phyloP scores from a whole-genome alignment of 306 rosid genomes.

The Acacia crassicarpa region DNA sequence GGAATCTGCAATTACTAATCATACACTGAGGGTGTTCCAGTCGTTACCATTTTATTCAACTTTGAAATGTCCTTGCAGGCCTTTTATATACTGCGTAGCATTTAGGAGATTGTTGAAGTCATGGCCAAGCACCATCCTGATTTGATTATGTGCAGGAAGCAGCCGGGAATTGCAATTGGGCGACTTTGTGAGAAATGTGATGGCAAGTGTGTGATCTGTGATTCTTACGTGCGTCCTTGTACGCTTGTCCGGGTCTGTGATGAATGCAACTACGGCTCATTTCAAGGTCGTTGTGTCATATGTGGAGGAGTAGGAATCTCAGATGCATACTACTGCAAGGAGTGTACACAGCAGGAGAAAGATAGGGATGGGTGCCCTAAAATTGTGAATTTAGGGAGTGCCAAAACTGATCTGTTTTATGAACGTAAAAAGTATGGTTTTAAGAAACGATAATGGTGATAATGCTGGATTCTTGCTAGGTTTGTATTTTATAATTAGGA shows the following conservation, averaged over 20 bases:
- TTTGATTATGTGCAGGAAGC: conserved; percentile 90
- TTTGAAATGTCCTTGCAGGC: conserved; percentile 1
- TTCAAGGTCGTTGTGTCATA: conserved; percentile 83
- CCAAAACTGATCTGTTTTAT: conserved; percentile 79
- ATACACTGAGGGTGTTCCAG: not conserved
- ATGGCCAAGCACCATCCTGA: conserved; percentile 95
- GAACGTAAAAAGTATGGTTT: conserved; percentile 96
- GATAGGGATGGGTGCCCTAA: conserved; percentile 97
- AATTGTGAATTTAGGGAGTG: conserved; percentile 87
- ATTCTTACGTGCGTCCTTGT: conserved; percentile 88
- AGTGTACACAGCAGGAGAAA: conserved; percentile 96
- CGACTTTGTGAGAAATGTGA: conserved; percentile 88
- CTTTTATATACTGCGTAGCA: conserved; percentile 19
- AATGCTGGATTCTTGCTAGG: not conserved
- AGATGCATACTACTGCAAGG: conserved; percentile 92
- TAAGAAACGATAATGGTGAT: conserved; percentile 67
- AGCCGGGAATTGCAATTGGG: conserved; percentile 88
- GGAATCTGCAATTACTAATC: not conserved
- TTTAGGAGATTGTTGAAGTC: conserved; percentile 36
- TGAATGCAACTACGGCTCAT: conserved; percentile 85
- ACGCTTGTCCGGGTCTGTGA: conserved; percentile 86
- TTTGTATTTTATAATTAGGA: conserved; percentile 4
- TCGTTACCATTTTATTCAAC: conserved; percentile 3
- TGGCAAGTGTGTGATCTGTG: conserved; percentile 88
- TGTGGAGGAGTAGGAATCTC: conserved; percentile 95